A percentile compares a stretch with the other conserved stretches of the same genome.
Conservation (phyloP, 495 filamentous ascomycete genomes). For the Aspergillus ostianus region DNA sequence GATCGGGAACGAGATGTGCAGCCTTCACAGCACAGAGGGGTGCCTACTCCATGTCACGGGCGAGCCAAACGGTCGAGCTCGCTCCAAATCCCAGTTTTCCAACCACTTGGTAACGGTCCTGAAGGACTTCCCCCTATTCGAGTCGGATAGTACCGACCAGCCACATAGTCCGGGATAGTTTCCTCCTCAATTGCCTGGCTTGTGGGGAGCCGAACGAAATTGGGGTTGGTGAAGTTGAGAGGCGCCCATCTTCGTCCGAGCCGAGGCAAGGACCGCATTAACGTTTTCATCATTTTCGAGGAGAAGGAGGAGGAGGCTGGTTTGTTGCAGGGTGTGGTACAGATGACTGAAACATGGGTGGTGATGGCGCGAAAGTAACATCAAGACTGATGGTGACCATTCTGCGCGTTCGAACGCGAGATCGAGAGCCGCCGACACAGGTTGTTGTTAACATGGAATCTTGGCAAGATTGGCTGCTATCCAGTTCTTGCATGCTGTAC, state of each 20-base stretch:
- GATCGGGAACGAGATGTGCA: neutral
- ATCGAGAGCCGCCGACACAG: no score
- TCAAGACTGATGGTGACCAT: no score
- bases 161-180: slow-evolving; percentile 29
- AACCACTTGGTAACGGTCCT: slow-evolving; percentile 35
- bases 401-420: no score
- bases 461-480: no score
- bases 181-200: slow-evolving; percentile 23
- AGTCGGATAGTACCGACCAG: slow-evolving; percentile 33
- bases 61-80: slow-evolving; percentile 35
- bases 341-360: no score
- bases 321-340: no score
- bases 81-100: slow-evolving; percentile 39
- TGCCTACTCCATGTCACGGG: slow-evolving; percentile 31
- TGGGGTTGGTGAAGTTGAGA: slow-evolving; percentile 24
- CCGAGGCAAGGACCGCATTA: slow-evolving; percentile 21
- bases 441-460: no score
- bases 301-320: no score
- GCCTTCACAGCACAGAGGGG: neutral
- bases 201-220: slow-evolving; percentile 11
- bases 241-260: slow-evolving; percentile 22
- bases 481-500: no score
- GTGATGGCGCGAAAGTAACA: no score
- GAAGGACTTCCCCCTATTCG: slow-evolving; percentile 37
- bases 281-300: neutral